Conservation (phyloP, 805 yeast species). For the Pichia thaimueangensis region DNA sequence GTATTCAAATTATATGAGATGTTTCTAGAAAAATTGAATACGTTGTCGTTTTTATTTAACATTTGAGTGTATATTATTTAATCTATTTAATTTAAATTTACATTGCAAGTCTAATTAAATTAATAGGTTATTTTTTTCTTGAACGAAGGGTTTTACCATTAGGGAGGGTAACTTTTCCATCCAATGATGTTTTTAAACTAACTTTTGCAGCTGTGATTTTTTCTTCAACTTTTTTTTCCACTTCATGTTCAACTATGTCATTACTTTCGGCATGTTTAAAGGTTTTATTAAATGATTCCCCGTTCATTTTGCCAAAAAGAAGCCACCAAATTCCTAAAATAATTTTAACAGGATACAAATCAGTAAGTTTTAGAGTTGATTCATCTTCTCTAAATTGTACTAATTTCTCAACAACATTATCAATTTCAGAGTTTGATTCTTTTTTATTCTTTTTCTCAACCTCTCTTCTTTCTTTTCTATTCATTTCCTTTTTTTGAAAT, state of each 20-base stretch:
- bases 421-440: not conserved
- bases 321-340: slow-evolving; percentile 1
- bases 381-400: slow-evolving; percentile 10
- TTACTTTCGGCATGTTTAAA: not conserved
- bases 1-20: too few relatives aligned
- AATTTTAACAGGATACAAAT: slow-evolving; percentile 1
- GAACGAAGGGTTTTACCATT: slow-evolving; percentile 10
- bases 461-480: slow-evolving; percentile 15
- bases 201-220: too few relatives aligned
- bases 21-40: not conserved
- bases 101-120: not conserved
- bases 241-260: not conserved
- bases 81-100: not conserved
- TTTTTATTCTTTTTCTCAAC: not conserved
- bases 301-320: not conserved
- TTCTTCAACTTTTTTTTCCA: slow-evolving; percentile 4
- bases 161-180: slow-evolving; percentile 2
- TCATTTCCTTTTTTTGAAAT: slow-evolving; percentile 11
- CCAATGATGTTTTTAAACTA: too few relatives aligned
- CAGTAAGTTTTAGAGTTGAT: slow-evolving; percentile 4
- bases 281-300: too few relatives aligned
- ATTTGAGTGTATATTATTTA: not conserved
- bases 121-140: slow-evolving; percentile 5
- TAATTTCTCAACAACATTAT: slow-evolving; percentile 6
- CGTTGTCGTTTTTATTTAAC: not conserved